Evolutionary conservation across 768 basidiomycete genomes (phyloP).

Genomic region (Leccinum boreale): DNA sequence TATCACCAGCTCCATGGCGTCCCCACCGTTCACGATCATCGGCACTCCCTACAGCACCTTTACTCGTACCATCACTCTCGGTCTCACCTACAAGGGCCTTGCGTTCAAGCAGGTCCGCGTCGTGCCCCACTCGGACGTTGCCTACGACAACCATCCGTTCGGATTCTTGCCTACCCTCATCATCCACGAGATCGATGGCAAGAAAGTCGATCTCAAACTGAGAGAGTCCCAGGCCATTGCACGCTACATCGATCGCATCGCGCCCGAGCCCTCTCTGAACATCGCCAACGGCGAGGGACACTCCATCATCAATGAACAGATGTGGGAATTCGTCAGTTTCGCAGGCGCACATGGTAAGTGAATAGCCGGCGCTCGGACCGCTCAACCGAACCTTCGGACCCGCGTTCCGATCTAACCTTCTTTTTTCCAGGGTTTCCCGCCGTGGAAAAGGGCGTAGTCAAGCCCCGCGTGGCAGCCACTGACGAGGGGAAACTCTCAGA

Average conservation of each 20-base stretch:
- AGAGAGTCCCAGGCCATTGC: slow-evolving; percentile 29
- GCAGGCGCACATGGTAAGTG: slow-evolving; percentile 22
- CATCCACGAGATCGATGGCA: slow-evolving; percentile 26
- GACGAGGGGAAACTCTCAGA: slow-evolving; percentile 24
- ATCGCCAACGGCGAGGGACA: slow-evolving; percentile 21
- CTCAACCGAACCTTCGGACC: not conserved
- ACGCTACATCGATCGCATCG: slow-evolving; percentile 29
- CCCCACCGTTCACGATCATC: slow-evolving; percentile 25
- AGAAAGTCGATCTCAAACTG: slow-evolving; percentile 22
- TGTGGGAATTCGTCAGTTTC: slow-evolving; percentile 34
- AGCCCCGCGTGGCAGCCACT: slow-evolving; percentile 27
- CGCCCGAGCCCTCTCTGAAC: slow-evolving; percentile 25
- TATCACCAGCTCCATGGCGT: slow-evolving; percentile 12
- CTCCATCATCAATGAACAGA: slow-evolving; percentile 23
- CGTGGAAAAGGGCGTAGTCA: slow-evolving; percentile 31
- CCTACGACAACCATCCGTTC: slow-evolving; percentile 29
- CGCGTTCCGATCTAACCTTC: not conserved
- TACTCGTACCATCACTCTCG: slow-evolving; percentile 32
- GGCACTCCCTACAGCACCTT: slow-evolving; percentile 34
- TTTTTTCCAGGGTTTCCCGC: slow-evolving; percentile 23
- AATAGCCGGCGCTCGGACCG: not conserved
- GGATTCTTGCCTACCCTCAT: slow-evolving; percentile 32
- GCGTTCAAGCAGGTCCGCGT: slow-evolving; percentile 25
- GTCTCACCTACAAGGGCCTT: slow-evolving; percentile 25
- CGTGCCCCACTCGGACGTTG: slow-evolving; percentile 27